Conservation (phyloP, 1,284 basidiomycete species). For the Ceratobasidium papillatum region DNA sequence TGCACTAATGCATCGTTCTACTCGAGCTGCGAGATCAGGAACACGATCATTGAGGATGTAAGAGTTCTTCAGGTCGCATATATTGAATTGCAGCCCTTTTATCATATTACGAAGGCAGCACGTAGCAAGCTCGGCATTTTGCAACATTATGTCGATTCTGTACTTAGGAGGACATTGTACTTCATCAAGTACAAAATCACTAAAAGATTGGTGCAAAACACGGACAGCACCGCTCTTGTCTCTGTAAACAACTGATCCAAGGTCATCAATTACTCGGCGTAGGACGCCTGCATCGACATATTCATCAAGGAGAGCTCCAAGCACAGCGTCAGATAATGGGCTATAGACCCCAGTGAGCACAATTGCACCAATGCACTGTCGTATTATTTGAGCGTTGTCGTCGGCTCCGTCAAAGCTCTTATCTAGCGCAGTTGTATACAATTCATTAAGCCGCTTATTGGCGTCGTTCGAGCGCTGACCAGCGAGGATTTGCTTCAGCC, state of each 20-base stretch:
- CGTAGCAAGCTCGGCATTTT: background rate
- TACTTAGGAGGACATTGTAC: background rate
- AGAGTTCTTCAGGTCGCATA: constrained; percentile 20
- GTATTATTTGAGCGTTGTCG: background rate
- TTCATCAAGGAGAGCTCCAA: background rate
- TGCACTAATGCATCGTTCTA: background rate
- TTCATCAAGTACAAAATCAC: constrained; percentile 16
- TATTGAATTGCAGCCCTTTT: constrained; percentile 11
- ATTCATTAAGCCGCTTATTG: background rate
- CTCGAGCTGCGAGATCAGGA: background rate
- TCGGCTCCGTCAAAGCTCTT: background rate
- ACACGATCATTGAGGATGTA: background rate
- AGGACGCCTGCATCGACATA: background rate
- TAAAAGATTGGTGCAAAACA: constrained; percentile 35
- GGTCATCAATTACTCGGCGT: background rate
- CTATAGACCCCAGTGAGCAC: background rate
- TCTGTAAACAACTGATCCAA: constrained; percentile 27
- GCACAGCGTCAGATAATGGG: background rate
- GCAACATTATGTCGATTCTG: background rate
- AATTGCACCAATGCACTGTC: background rate
- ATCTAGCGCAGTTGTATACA: constrained; percentile 23
- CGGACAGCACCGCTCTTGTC: background rate
- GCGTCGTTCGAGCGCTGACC: background rate
- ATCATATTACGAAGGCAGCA: background rate
- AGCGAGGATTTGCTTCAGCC: background rate